These are phyloP conservation scores for Yarrowia keelungensis DNA, from an alignment of 805 yeast genomes.

Conservation along the genomic window DNA sequence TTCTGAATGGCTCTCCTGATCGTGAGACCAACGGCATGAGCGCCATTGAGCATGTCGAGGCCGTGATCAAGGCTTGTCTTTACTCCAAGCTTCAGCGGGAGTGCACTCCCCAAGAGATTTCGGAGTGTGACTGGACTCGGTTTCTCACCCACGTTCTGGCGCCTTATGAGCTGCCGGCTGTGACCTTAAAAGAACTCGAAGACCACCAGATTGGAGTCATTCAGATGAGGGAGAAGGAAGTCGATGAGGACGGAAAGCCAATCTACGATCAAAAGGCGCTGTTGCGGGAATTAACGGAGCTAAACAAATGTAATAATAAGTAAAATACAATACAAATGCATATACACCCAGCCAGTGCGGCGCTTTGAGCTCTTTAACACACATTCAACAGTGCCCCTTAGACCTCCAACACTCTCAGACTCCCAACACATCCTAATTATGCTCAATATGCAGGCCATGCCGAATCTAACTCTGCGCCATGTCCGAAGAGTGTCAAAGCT, in stretches of 20 bases:
- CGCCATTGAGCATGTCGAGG: conserved; percentile 64
- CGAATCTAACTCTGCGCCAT: conserved; percentile 3
- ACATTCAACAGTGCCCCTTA: conserved; percentile 1
- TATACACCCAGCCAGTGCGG: conserved; percentile 3
- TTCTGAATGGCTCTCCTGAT: conserved; percentile 77
- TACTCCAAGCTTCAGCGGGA: conserved; percentile 51
- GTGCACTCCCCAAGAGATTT: conserved; percentile 29
- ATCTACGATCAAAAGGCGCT: conserved; percentile 30
- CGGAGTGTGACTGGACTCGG: conserved; percentile 25
- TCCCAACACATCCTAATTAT: conserved; percentile 4
- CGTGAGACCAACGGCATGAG: conserved; percentile 77
- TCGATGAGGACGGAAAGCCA: conserved; percentile 31
- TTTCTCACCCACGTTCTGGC: conserved; percentile 28
- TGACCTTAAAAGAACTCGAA: neutral
- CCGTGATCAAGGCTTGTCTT: conserved; percentile 61
- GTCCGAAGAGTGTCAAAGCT: conserved; percentile 2
- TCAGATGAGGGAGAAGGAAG: neutral
- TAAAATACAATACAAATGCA: conserved; percentile 3
- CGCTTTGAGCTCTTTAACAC: conserved; percentile 7
- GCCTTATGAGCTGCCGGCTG: conserved; percentile 5
- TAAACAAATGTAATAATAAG: neutral
- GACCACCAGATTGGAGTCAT: conserved; percentile 1
- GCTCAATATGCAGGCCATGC: conserved; percentile 16
- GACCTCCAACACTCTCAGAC: neutral
- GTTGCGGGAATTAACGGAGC: conserved; percentile 26